These are phyloP conservation scores for Vaccinium corymbosum DNA, from an alignment of 148 eudicot genomes.

Conservation along the genomic window DNA sequence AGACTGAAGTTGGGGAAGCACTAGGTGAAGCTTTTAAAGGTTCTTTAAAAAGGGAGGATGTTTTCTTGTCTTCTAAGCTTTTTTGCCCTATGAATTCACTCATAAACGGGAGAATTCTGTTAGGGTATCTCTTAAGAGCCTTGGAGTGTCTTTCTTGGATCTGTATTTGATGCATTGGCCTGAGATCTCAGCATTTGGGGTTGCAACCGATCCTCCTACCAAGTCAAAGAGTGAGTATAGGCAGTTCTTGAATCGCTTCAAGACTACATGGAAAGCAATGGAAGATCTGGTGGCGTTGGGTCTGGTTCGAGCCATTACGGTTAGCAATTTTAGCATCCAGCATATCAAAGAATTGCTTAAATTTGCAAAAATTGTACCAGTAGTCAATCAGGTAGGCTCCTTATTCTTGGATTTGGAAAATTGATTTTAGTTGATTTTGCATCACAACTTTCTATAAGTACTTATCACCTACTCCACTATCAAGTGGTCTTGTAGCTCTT, in stretches of 20 bases:
- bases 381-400: conserved; percentile 30
- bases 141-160: conserved; percentile 34
- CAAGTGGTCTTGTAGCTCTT: neutral
- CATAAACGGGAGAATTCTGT: conserved; percentile 31
- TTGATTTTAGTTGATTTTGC: neutral
- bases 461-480: neutral
- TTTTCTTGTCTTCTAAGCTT: conserved; percentile 32
- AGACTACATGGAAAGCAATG: conserved; percentile 31
- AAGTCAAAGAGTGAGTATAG: conserved; percentile 28
- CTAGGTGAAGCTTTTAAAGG: conserved; percentile 23
- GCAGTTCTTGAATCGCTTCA: conserved; percentile 28
- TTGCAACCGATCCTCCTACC: conserved; percentile 35
- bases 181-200: conserved; percentile 30
- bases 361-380: conserved; percentile 30
- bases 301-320: conserved; percentile 29
- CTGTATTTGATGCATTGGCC: conserved; percentile 40
- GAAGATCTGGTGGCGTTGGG: conserved; percentile 29
- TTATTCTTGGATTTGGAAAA: conserved; percentile 2
- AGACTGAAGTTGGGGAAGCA: conserved; percentile 34
- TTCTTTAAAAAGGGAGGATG: conserved; percentile 29
- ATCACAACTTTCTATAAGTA: neutral
- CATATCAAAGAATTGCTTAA: conserved; percentile 32
- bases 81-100: conserved; percentile 30
- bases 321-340: conserved; percentile 26
- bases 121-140: conserved; percentile 31